These are phyloP conservation scores for Gossypium arboreum DNA, from an alignment of 345 rosid species.

Conservation along the genomic window DNA sequence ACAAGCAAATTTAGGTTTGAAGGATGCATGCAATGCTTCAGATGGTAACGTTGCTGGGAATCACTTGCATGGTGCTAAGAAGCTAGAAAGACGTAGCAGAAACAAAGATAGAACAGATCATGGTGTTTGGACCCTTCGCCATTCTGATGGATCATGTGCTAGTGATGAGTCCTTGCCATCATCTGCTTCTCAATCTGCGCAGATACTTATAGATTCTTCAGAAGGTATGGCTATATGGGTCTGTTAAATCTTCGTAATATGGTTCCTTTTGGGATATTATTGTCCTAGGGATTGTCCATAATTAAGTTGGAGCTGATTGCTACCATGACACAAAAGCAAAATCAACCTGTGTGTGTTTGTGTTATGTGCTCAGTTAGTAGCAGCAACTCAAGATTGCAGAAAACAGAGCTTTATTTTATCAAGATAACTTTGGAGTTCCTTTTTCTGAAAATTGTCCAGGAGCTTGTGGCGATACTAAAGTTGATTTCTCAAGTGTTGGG, in stretches of 20 bases:
- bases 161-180: conserved; percentile 51
- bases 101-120: conserved; percentile 65
- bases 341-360: neutral
- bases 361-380: neutral
- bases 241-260: neutral
- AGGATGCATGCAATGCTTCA: conserved; percentile 42
- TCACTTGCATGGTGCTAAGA: conserved; percentile 41
- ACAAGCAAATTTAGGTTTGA: conserved; percentile 29
- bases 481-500: conserved; percentile 25
- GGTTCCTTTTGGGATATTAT: neutral
- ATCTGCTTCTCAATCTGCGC: conserved; percentile 31
- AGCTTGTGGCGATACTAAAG: conserved; percentile 28
- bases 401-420: neutral
- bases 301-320: neutral
- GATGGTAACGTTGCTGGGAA: conserved; percentile 42
- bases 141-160: conserved; percentile 51
- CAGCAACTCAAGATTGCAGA: neutral
- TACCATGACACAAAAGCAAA: neutral
- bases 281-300: neutral
- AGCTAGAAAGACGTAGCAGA: conserved; percentile 47
- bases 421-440: neutral
- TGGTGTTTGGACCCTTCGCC: conserved; percentile 57
- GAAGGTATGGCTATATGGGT: conserved; percentile 27
- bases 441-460: conserved; percentile 22
- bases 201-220: conserved; percentile 22